A percentile compares a stretch with the other conserved stretches of the same genome.
phyloP scores from a whole-genome alignment of 495 filamentous ascomycete species.

The Aspergillus asperescens region DNA sequence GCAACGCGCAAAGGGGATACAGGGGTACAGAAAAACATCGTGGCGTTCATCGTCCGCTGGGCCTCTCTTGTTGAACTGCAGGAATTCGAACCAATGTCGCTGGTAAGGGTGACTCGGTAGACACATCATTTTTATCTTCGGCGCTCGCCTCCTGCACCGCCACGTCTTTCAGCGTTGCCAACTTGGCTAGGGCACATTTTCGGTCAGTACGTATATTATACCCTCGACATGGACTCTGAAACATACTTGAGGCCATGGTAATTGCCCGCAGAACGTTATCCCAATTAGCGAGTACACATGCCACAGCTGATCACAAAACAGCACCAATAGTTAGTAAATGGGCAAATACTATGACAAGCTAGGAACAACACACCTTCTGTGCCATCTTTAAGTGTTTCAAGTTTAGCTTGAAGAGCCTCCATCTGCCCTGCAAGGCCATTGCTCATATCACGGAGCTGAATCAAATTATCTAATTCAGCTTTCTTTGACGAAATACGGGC shows the following conservation, averaged over 20 bases:
- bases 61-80: slow-evolving; percentile 22
- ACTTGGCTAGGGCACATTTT: slow-evolving; percentile 12
- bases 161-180: neutral
- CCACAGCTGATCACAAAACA: slow-evolving; percentile 60
- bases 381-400: slow-evolving; percentile 81
- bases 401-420: slow-evolving; percentile 82
- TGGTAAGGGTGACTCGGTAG: slow-evolving; percentile 23
- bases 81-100: slow-evolving; percentile 42
- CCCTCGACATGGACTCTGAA: neutral
- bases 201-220: neutral
- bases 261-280: slow-evolving; percentile 91
- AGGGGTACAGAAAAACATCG: neutral
- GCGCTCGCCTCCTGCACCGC: neutral
- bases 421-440: slow-evolving; percentile 83
- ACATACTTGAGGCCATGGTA: slow-evolving; percentile 89
- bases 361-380: slow-evolving; percentile 65
- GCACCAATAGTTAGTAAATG: slow-evolving; percentile 3
- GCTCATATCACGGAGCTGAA: slow-evolving; percentile 82
- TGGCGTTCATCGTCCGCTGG: slow-evolving; percentile 15
- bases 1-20: slow-evolving; percentile 5
- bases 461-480: slow-evolving; percentile 83
- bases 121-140: slow-evolving; percentile 8
- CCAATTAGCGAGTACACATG: slow-evolving; percentile 90
- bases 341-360: neutral
- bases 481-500: slow-evolving; percentile 91